Percentiles rank a stretch among this genome's conserved stretches.
These are phyloP conservation scores for Dactylonectria estremocensis DNA, from an alignment of 2,329 filamentous ascomycete species.

Conservation along the genomic window DNA sequence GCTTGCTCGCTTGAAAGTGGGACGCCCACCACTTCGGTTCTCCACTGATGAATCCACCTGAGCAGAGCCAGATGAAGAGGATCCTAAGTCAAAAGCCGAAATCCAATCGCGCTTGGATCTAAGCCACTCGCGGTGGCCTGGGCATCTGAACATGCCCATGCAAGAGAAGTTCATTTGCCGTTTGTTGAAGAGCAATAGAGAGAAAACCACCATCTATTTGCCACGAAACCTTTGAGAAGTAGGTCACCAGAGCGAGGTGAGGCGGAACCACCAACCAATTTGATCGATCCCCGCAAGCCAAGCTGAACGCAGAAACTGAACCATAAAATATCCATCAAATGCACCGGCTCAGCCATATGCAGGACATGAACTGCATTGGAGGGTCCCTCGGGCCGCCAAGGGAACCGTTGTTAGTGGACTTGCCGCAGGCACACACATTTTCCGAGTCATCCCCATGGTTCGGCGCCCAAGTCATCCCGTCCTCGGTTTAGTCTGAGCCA, in stretches of 20 bases:
- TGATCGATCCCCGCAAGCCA: not conserved
- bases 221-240: not conserved
- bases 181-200: not conserved
- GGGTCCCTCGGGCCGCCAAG: slow-evolving; percentile 13
- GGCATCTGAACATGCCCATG: not conserved
- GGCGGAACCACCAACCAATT: slow-evolving; percentile 13
- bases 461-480: slow-evolving; percentile 6
- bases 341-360: slow-evolving; percentile 35
- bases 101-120: slow-evolving; percentile 18
- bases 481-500: slow-evolving; percentile 24
- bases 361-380: slow-evolving; percentile 46
- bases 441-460: slow-evolving; percentile 12
- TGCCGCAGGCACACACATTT: slow-evolving; percentile 15
- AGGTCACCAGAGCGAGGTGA: slow-evolving; percentile 7
- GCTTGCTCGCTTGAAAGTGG: slow-evolving; percentile 23
- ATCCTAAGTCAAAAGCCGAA: slow-evolving; percentile 19
- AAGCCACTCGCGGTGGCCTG: slow-evolving; percentile 22
- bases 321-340: not conserved
- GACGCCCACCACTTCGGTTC: slow-evolving; percentile 10
- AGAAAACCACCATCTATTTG: not conserved
- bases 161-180: slow-evolving; percentile 5
- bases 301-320: slow-evolving; percentile 5
- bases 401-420: slow-evolving; percentile 22
- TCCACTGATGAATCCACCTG: slow-evolving; percentile 21
- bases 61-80: slow-evolving; percentile 15